Conservation (phyloP, 768 basidiomycete genomes). For the Sarcomyxa edulis region DNA sequence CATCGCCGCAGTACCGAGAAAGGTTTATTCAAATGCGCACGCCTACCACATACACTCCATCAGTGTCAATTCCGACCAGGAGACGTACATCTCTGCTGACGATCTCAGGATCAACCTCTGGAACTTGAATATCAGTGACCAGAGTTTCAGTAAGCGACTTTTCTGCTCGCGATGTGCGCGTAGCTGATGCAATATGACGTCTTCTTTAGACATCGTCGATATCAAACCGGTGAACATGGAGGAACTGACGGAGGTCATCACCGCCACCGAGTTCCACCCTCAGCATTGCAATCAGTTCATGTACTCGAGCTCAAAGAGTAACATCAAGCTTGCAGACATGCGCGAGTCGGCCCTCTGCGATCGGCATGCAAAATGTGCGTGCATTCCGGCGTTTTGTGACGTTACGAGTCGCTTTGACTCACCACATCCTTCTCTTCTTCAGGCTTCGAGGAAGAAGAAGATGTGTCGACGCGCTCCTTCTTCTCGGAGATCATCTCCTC, state of each 20-base stretch:
- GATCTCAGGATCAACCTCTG: slow-evolving; percentile 96
- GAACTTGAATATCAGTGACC: slow-evolving; percentile 98
- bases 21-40: slow-evolving; percentile 98
- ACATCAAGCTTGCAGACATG: slow-evolving; percentile 99
- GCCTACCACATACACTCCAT: slow-evolving; percentile 99
- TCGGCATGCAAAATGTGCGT: slow-evolving; percentile 90
- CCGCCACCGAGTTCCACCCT: slow-evolving; percentile 99
- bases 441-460: slow-evolving; percentile 99
- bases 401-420: slow-evolving; percentile 4
- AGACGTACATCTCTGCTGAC: slow-evolving; percentile 99
- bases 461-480: slow-evolving; percentile 95
- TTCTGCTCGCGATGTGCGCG: not conserved
- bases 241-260: slow-evolving; percentile 98
- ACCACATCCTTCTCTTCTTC: slow-evolving; percentile 12
- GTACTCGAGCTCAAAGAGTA: slow-evolving; percentile 99
- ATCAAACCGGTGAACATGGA: slow-evolving; percentile 99
- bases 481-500: slow-evolving; percentile 99
- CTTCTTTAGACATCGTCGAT: slow-evolving; percentile 97
- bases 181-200: slow-evolving; percentile 2
- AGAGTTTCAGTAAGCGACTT: slow-evolving; percentile 87
- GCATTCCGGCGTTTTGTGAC: slow-evolving; percentile 3
- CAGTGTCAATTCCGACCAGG: slow-evolving; percentile 98
- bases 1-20: slow-evolving; percentile 96
- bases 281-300: slow-evolving; percentile 97
- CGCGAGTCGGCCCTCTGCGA: slow-evolving; percentile 96